Conservation (phyloP, 768 basidiomycete genomes). For the Tylopilus sp. region DNA sequence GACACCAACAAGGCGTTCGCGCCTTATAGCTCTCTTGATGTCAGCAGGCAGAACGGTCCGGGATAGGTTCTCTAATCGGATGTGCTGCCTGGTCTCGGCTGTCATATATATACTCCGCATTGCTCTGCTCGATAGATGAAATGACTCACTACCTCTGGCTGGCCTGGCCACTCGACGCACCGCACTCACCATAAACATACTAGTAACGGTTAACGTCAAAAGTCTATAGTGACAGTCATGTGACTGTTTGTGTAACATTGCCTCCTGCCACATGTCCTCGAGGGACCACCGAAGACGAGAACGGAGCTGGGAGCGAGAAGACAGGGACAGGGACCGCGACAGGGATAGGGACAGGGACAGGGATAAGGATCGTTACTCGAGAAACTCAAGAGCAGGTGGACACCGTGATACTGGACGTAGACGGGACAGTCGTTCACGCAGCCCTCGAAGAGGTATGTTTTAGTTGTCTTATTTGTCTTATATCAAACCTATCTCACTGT, state of each 20-base stretch:
- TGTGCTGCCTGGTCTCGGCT: constrained; percentile 35
- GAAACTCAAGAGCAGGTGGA: constrained; percentile 31
- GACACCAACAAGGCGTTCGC: constrained; percentile 44
- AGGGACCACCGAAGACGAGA: constrained; percentile 58
- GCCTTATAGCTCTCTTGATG: constrained; percentile 43
- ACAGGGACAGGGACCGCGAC: constrained; percentile 25
- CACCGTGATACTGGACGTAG: constrained; percentile 36
- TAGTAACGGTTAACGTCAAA: not conserved
- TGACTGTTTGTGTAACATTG: constrained; percentile 20
- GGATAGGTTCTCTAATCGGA: constrained; percentile 50
- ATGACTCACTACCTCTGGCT: constrained; percentile 15
- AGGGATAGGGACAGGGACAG: constrained; percentile 25
- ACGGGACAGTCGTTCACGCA: constrained; percentile 39
- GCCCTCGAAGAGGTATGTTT: constrained; percentile 34
- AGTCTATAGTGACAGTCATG: no score
- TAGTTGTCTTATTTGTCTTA: not conserved
- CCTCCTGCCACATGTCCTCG: constrained; percentile 52
- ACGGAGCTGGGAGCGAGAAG: constrained; percentile 57
- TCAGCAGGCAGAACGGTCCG: constrained; percentile 53
- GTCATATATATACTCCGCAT: constrained; percentile 7
- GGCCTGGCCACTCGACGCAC: constrained; percentile 20
- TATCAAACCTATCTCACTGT: not conserved
- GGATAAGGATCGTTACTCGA: constrained; percentile 43
- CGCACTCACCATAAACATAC: constrained; percentile 20
- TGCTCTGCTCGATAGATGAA: not conserved